A percentile compares a stretch with the other conserved stretches of the same genome.
phyloP scores from a whole-genome alignment of 306 rosid genomes.

The Clitoria ternatea region DNA sequence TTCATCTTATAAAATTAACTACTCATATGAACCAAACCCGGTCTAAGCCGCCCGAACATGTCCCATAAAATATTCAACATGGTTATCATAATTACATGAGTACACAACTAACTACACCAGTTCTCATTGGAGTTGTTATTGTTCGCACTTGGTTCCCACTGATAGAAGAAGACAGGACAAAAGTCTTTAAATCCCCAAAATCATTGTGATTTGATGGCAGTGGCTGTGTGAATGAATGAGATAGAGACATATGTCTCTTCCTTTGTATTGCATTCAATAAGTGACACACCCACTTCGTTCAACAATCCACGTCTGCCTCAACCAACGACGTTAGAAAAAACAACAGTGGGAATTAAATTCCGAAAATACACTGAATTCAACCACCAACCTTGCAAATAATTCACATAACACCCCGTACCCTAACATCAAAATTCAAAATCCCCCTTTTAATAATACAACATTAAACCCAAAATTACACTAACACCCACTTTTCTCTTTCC shows the following conservation, averaged over 20 bases:
- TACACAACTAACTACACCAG: no score
- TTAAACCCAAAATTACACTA: background rate
- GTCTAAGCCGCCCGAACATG: no score
- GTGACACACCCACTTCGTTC: background rate
- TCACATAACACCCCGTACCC: no score
- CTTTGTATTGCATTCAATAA: background rate
- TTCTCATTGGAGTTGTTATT: no score
- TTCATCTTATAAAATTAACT: no score
- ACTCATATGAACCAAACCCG: no score
- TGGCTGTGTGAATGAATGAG: background rate
- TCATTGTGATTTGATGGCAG: no score
- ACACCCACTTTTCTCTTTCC: slow-evolving; percentile 35
- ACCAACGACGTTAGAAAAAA: background rate
- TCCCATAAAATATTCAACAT: no score
- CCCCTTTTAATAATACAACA: background rate
- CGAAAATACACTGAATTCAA: background rate
- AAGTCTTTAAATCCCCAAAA: background rate
- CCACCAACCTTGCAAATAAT: background rate
- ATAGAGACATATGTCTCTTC: background rate
- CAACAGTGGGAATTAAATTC: background rate
- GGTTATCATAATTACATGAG: no score
- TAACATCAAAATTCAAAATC: no score
- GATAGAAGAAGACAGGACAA: background rate
- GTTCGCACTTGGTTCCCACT: background rate
- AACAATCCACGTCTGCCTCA: background rate